Evolutionary conservation across 768 basidiomycete species (phyloP), one percentile per base, ranked within the genome.

Genomic region (Jaapia argillacea): DNA sequence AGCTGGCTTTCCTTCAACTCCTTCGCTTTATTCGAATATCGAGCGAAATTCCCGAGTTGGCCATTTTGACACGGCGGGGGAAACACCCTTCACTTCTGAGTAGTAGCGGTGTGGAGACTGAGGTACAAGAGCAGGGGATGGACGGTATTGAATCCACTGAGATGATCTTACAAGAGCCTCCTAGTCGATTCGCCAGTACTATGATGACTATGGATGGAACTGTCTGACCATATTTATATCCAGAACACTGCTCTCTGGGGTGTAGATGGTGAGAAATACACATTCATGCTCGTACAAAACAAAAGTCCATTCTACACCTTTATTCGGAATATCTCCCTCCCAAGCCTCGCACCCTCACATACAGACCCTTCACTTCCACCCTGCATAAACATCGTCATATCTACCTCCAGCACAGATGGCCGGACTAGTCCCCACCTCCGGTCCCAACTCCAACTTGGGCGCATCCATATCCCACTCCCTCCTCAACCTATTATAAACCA

Each of bases 11-110:
- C 57, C 69, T 83, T 31, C 71, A 83, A 41, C 68, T 79, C 13
- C 67, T 91, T 41, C 80, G 84, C 35, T 85, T 82, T 59, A 75
- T 89, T 48, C 78, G 85, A 45, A 79, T 91, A 61, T 80, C 69
- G 40, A 79, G 81, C 55, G 58, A 61, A 14, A 61, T 75, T 37
- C 74, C 76, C 1, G 59, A 66, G 1, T 44, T 62, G 5, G 54
- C 64, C 14, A 57, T 78, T 25, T 63, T 85, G 7, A 77, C 84
- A 12, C 72, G 68, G 47, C 71, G 71, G 22, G 85, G 85, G 12
- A 74, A 69, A 49, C 81, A 87, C 51, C 58, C 49, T 4, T 57
- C 62, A 2, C 53, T 74, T 16, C 20, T 33, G 18, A 41, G 25
- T 16, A 45, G 41, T 13, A 38, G 26, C 6, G 39, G 38, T 26